These are phyloP conservation scores for Papiliotrema flavescens DNA, from an alignment of 1,284 basidiomycete genomes.

Conservation along the genomic window DNA sequence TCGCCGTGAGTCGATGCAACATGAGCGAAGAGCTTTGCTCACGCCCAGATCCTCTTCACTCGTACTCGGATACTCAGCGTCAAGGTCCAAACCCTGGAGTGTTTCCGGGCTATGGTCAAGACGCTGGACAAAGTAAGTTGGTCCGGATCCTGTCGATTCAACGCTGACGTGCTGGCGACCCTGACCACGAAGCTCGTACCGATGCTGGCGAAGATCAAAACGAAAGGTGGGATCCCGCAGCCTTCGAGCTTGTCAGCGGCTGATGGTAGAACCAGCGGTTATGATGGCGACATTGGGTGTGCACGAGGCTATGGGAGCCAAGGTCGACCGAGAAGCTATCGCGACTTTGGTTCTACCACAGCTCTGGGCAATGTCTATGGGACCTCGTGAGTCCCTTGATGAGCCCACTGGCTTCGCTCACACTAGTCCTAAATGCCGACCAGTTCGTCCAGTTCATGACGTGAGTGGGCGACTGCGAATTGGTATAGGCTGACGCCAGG, in stretches of 20 bases:
- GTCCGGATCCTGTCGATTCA: neutral
- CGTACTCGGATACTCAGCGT: conserved; percentile 80
- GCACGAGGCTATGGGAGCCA: conserved; percentile 93
- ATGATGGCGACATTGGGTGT: conserved; percentile 92
- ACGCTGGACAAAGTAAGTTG: conserved; percentile 78
- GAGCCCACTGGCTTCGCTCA: neutral
- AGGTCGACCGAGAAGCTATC: conserved; percentile 90
- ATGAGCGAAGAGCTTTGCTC: neutral
- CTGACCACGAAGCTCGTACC: conserved; percentile 94
- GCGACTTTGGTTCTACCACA: conserved; percentile 91
- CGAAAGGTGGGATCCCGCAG: conserved; percentile 56
- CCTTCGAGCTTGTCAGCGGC: conserved; percentile 3
- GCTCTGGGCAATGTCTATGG: conserved; percentile 93
- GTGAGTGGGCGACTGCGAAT: conserved; percentile 50
- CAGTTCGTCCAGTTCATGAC: conserved; percentile 90
- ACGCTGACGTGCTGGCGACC: conserved; percentile 56
- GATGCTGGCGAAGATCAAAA: conserved; percentile 87
- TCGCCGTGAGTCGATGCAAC: conserved; percentile 59
- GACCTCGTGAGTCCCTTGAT: conserved; percentile 63
- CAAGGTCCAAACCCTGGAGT: conserved; percentile 82
- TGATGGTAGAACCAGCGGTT: conserved; percentile 67
- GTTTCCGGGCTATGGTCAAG: conserved; percentile 88
- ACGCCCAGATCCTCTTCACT: conserved; percentile 72
- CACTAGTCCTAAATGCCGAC: conserved; percentile 72
- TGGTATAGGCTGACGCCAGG: conserved; percentile 10